Conservation (phyloP, 78 protist genomes). For the Polysphondylium violaceum region DNA sequence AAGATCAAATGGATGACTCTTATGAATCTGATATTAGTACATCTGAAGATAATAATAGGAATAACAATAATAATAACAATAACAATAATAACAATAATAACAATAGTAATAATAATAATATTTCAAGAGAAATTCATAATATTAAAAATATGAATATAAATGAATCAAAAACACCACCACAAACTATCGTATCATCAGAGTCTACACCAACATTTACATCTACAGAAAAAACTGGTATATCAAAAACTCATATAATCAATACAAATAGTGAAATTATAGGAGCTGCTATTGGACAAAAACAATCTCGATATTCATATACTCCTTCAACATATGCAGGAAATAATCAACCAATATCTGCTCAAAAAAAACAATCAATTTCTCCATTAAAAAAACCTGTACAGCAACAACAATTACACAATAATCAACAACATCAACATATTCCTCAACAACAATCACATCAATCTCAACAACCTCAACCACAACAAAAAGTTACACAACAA, state of each 20-base stretch:
- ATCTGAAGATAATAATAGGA: not conserved
- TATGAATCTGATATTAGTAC: not conserved
- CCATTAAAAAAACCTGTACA: not conserved
- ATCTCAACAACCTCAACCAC: not conserved
- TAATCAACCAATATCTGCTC: no score
- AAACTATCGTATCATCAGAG: not conserved
- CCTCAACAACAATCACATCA: constrained; percentile 9
- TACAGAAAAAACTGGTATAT: no score
- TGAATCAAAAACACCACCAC: not conserved
- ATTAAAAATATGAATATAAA: no score
- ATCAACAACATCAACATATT: not conserved
- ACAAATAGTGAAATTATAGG: no score
- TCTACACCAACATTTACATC: constrained; percentile 9
- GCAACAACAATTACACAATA: not conserved
- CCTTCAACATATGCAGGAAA: no score
- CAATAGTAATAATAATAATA: not conserved
- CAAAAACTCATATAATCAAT: no score
- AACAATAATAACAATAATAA: not conserved
- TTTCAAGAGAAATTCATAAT: no score
- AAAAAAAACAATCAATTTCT: not conserved
- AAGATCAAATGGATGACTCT: not conserved
- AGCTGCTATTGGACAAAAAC: no score
- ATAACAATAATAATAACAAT: not conserved
- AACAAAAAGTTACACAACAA: not conserved
- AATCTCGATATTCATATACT: no score